Conservation (phyloP, 2,329 filamentous ascomycete genomes). For the Ophiocordyceps australis region DNA sequence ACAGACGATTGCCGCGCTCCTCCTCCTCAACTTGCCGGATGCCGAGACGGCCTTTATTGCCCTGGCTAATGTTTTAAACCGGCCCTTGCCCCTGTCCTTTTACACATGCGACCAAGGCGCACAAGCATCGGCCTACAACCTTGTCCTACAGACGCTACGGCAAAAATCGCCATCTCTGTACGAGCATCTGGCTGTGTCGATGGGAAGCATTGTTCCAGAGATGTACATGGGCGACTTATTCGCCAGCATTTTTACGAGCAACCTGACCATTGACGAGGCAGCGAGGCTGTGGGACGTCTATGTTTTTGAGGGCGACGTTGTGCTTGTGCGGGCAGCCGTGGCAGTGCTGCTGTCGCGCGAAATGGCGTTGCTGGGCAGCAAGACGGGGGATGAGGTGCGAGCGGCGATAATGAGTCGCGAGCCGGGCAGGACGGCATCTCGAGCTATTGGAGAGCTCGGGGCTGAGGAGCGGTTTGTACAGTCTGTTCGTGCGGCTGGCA, state of each 20-base stretch:
- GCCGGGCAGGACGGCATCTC: slow-evolving; percentile 10
- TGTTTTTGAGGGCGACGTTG: slow-evolving; percentile 61
- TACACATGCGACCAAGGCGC: slow-evolving; percentile 52
- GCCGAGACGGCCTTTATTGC: slow-evolving; percentile 49
- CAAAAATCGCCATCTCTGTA: slow-evolving; percentile 47
- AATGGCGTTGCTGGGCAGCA: slow-evolving; percentile 28
- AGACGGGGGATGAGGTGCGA: slow-evolving; percentile 23
- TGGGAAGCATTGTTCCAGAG: slow-evolving; percentile 26
- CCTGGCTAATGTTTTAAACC: slow-evolving; percentile 62
- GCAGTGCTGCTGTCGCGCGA: slow-evolving; percentile 41
- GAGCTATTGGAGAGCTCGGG: slow-evolving; percentile 20
- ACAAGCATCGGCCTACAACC: slow-evolving; percentile 48
- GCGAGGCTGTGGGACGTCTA: slow-evolving; percentile 67
- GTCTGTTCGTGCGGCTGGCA: slow-evolving; percentile 15
- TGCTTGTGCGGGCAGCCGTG: slow-evolving; percentile 53
- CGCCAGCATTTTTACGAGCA: slow-evolving; percentile 42
- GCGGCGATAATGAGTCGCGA: slow-evolving; percentile 14
- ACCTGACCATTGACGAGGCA: slow-evolving; percentile 50
- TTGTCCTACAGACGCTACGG: slow-evolving; percentile 47
- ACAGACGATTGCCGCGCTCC: slow-evolving; percentile 52
- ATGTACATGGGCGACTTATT: slow-evolving; percentile 43
- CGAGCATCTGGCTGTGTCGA: slow-evolving; percentile 37
- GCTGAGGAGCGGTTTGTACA: slow-evolving; percentile 26
- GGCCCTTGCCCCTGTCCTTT: slow-evolving; percentile 57
- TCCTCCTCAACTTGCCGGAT: slow-evolving; percentile 52